A percentile compares a stretch with the other conserved stretches of the same genome.
Evolutionary conservation across 164 flowering plant genomes (phyloP).

Genomic region (Nymphaea thermarum): DNA sequence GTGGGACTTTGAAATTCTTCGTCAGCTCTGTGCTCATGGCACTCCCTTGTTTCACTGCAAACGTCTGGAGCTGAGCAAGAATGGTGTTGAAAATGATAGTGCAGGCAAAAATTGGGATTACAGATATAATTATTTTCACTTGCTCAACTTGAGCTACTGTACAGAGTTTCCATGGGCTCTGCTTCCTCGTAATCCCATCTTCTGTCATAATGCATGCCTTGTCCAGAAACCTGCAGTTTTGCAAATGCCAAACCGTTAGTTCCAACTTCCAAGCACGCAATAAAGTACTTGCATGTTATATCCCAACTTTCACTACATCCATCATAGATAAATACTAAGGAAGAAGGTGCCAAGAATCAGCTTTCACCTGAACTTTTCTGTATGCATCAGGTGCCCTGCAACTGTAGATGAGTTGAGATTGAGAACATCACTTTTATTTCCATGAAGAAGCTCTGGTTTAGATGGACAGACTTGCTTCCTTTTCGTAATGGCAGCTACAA

Average conservation of each 20-base stretch:
- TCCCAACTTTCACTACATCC: not conserved
- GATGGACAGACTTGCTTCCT: constrained; percentile 52
- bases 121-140: constrained; percentile 49
- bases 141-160: constrained; percentile 57
- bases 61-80: constrained; percentile 73
- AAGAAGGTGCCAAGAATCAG: not conserved
- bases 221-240: constrained; percentile 61
- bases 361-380: constrained; percentile 17
- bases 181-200: constrained; percentile 24
- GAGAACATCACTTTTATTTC: constrained; percentile 14
- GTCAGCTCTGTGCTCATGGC: constrained; percentile 42
- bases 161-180: constrained; percentile 69
- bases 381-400: constrained; percentile 7
- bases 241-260: not conserved
- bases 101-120: constrained; percentile 60
- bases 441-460: constrained; percentile 38
- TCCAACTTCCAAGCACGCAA: too few species aligned
- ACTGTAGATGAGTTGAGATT: constrained; percentile 7
- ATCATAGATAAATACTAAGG: not conserved
- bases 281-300: too few species aligned
- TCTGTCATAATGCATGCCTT: constrained; percentile 70
- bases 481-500: constrained; percentile 74
- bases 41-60: constrained; percentile 73
- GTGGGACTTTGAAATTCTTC: constrained; percentile 43
- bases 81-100: constrained; percentile 72